Evolutionary conservation across 768 basidiomycete species (phyloP), one percentile per base, ranked within the genome.

Genomic region (Lentinula guzmanii): DNA sequence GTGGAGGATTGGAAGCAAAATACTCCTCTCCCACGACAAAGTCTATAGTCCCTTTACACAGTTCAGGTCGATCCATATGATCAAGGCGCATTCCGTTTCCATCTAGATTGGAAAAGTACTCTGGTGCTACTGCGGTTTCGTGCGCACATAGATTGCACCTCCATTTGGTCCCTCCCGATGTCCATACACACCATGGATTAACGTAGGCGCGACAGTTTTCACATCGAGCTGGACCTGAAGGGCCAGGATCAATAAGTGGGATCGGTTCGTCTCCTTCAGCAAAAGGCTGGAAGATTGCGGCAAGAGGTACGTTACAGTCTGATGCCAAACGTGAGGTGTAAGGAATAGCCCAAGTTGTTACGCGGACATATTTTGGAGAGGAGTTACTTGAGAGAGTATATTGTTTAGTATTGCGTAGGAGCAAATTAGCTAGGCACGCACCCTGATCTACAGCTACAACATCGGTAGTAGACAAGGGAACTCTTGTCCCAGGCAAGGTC

Each of bases 401-500:
- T 13, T n/a, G 15, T n/a, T 31, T 34, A 13, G 7, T n/a, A 9
- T 11, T 9, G 10, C 9, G 13, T 5, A 58, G 16, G 2, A 0
- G n/a, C 31, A 15, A 15, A 42, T 18, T 24, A 51, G 50, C 21
- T n/a, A 13, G 43, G 15, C 35, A 54, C 70, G 28, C 34, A 78
- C 82, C 96, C 82, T 98, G 94, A 76, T 99, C 96, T 61, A 98
- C 81, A n/a, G 91, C 86, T 61, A 87, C 76, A 67, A 84, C 96
- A 66, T 96, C 91, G 0, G 93, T 89, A 5, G 90, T 93, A n/a
- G 89, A 86, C 15, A 93, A 76, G 0, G 96, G 97, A 0, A 86
- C 86, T 66, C 86, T 88, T 24, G 73, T 72, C 21, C 82, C 82
- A 0, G 82, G 79, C 34, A 80, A 72, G 39, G 80, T 82, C 76